Evolutionary conservation across 1,139 yeast species (phyloP), one percentile per base, ranked within the genome.

Genomic region (Suhomyces wounanorum): DNA sequence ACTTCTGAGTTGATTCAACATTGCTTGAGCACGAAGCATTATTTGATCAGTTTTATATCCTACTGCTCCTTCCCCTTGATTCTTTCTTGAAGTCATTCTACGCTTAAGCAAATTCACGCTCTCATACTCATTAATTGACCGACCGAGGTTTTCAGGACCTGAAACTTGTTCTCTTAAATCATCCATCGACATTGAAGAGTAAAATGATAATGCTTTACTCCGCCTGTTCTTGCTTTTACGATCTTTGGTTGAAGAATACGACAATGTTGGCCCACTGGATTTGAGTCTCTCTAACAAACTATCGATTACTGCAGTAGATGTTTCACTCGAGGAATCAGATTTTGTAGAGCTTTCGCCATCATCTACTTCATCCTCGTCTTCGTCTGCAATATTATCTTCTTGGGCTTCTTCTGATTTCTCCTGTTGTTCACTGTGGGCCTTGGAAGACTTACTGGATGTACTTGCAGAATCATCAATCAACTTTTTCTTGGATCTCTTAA

Each of bases 21-120:
- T 75, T 0, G 70, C 69, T 51, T 74, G 79, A 1, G 81, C 79
- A 48, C 81, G 55, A 38, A 69, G 60, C 66, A 73, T 63, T 2
- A 62, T 61, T 51, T 64, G 65, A 57, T 67, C 77, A 21, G 63
- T 55, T 52, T 57, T 64, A 26, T 55, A 48, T 30, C 58, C 58
- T 14, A 49, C 44, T 28, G 56, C 55, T 8, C 43, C 54, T 4
- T 53, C 57, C 2, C 52, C 40, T 33, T 62, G 62, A 45, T 57
- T 62, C 55, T 63, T 68, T 51, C 81, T 60, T 6, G 67, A 65
- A 3, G 79, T 73, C 64, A 76, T 55, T 54, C 81, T 61, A 51
- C 78, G 59, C 55, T 72, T 72, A 48, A 76, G 62, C 43, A 63
- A 55, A 52, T 65, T 70, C 8, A 77, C 79, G 57, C 79, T 75